These are phyloP conservation scores for Seminavis robusta DNA, from an alignment of 108 stramenopile species.

Conservation along the genomic window DNA sequence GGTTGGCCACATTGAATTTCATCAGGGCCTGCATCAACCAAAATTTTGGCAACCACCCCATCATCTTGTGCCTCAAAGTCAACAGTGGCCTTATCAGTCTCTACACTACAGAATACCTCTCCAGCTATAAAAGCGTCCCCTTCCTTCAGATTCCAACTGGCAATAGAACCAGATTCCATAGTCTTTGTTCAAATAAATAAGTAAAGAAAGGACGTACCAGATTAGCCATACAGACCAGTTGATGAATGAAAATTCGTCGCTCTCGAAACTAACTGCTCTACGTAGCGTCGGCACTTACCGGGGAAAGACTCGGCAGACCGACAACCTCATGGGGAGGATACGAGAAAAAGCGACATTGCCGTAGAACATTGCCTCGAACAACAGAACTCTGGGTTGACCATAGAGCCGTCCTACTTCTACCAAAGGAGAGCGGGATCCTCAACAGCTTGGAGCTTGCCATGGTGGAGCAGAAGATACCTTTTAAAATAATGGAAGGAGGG, in stretches of 20 bases:
- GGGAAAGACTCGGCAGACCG: conserved; percentile 93
- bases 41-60: conserved; percentile 92
- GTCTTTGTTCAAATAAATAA: conserved; percentile 28
- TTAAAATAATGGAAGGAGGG: too few species aligned
- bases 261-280: too few species aligned
- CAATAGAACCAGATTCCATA: conserved; percentile 91
- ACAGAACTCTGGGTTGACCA: too few species aligned
- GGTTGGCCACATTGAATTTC: conserved; percentile 88
- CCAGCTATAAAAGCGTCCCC: conserved; percentile 87
- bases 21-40: conserved; percentile 63
- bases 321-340: conserved; percentile 87
- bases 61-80: conserved; percentile 98
- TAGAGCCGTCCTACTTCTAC: too few species aligned
- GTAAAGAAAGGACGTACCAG: background rate
- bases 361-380: too few species aligned
- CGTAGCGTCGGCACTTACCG: conserved; percentile 42
- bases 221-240: too few species aligned
- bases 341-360: too few species aligned
- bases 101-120: conserved; percentile 89
- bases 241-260: too few species aligned
- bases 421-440: too few species aligned
- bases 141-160: conserved; percentile 78
- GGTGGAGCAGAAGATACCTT: too few species aligned
- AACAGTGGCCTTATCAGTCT: conserved; percentile 99
- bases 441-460: too few species aligned